Percentiles rank a stretch among this genome's conserved stretches.
Conservation (phyloP, 192 early-diverging fungal species). For the Dissophora ornata region DNA sequence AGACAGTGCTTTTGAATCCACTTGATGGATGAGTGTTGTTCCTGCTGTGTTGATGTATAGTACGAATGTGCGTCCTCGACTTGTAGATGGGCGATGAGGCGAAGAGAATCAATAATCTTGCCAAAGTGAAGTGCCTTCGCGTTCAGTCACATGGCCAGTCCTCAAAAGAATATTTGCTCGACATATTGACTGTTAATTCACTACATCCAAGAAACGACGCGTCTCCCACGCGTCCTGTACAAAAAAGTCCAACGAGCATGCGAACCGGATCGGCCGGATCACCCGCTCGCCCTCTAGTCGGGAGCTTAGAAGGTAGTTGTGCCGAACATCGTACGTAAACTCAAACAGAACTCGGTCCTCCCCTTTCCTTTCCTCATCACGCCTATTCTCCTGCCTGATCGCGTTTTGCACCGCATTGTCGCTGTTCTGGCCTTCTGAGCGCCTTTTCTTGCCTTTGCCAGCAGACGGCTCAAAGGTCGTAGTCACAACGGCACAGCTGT, state of each 20-base stretch:
- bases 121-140: too few relatives aligned
- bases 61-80: too few relatives aligned
- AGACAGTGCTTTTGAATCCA: too few relatives aligned
- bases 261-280: constrained; percentile 22
- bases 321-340: constrained; percentile 28
- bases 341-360: constrained; percentile 13
- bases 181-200: too few relatives aligned
- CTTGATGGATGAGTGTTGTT: not conserved
- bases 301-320: constrained; percentile 23
- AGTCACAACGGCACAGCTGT: not conserved
- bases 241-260: constrained; percentile 33
- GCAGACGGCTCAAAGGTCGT: not conserved
- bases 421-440: not conserved
- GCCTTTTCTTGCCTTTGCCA: not conserved
- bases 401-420: too few relatives aligned
- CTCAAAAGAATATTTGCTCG: too few relatives aligned
- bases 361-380: not conserved
- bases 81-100: too few relatives aligned
- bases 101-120: too few relatives aligned
- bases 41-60: not conserved
- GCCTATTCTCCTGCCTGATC: too few relatives aligned
- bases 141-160: too few relatives aligned
- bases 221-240: too few relatives aligned
- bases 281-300: constrained; percentile 36
- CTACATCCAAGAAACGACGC: too few relatives aligned